Evolutionary conservation across 441 rosid genomes (phyloP).

Genomic region (Populus trichocarpa): DNA sequence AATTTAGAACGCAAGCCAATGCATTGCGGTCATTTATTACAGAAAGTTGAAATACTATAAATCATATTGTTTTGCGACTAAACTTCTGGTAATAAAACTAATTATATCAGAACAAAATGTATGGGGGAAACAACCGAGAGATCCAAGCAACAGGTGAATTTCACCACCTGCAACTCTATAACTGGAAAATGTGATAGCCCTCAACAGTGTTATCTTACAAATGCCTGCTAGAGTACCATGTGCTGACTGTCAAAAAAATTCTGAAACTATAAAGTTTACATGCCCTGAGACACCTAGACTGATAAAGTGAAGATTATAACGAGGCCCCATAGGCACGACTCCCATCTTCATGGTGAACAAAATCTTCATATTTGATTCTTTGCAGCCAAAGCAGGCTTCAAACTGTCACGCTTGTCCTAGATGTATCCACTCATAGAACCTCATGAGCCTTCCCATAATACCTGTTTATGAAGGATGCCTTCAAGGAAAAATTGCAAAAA

Average conservation of each 20-base stretch:
- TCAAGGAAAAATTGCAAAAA: slow-evolving; percentile 24
- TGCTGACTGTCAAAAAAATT: slow-evolving; percentile 4
- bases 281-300: slow-evolving; percentile 2
- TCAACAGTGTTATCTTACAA: slow-evolving; percentile 26
- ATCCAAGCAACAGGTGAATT: slow-evolving; percentile 13
- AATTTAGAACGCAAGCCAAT: not conserved
- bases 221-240: slow-evolving; percentile 14
- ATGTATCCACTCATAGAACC: slow-evolving; percentile 36
- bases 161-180: slow-evolving; percentile 18
- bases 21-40: not conserved
- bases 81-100: not conserved
- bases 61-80: not conserved
- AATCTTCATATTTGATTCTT: slow-evolving; percentile 6
- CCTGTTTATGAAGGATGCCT: slow-evolving; percentile 69
- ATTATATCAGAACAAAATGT: not conserved
- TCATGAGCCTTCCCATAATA: slow-evolving; percentile 74
- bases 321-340: slow-evolving; percentile 18
- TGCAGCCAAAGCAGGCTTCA: slow-evolving; percentile 13
- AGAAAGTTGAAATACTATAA: not conserved
- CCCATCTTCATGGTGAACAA: slow-evolving; percentile 15
- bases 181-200: slow-evolving; percentile 17
- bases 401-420: not conserved
- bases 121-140: not conserved
- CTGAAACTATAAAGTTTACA: slow-evolving; percentile 19
- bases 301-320: not conserved